Evolutionary conservation across 2,329 filamentous ascomycete species (phyloP), one percentile per base, ranked within the genome.

Genomic region (Thermomyces lanuginosus): DNA sequence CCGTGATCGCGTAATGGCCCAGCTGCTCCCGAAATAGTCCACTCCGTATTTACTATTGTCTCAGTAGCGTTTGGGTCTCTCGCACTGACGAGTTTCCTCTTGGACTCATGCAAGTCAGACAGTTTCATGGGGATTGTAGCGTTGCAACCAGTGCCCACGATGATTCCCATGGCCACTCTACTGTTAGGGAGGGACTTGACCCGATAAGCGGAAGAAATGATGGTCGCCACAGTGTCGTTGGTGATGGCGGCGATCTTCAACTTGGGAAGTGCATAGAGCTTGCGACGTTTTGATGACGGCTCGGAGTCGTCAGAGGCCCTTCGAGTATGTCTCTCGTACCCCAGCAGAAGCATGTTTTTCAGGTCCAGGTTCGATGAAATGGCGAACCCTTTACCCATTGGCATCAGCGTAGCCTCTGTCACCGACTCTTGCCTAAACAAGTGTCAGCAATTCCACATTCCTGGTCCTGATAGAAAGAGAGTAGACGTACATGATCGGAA

Each of bases 21-120:
- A n/a, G 71, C 72, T 2, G 78, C 71, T 5, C 79, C 79, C 14
- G 73, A 74, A 40, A 89, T 82, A 27, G 75, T 79, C 75, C 77
- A 84, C 51, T 89, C 80, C 0, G 80, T 86, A 44, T 86, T 86
- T 36, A 86, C 71, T 4, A 80, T 69, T 8, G 83, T 73, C 37
- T 69, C 73, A n/a, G 66, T 56, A 5, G 76, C 61, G 8, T 60
- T 53, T 1, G 59, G 48, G 30, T 53, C 48, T 35, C 53, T 54
- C 8, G 54, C 61, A 9, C 60, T 60, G 18, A 69, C 51, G 5
- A 60, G 35, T 41, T 51, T 26, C 56, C 70, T 40, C 46, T 86
- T 86, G 30, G 61, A 64, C 6, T 64, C 56, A 34, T 76, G 69
- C 10, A 89, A 57, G 30, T 61, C 64, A 24, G 54, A 63, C 26